Evolutionary conservation across 805 yeast genomes (phyloP), one percentile per base, ranked within the genome.

Genomic region (Starmerella cellae): DNA sequence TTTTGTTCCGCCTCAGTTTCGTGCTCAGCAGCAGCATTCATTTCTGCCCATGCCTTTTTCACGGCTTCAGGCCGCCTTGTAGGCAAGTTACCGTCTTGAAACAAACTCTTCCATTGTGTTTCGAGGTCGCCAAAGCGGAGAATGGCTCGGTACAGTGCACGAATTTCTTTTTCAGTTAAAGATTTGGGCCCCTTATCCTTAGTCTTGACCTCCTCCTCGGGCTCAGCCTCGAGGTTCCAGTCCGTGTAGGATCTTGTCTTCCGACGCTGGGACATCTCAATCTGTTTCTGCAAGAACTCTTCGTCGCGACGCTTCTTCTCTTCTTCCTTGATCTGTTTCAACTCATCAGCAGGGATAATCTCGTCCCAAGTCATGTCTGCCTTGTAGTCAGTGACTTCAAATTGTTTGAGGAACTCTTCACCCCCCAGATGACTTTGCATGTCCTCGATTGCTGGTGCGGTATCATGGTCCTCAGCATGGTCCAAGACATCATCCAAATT

Each of bases 341-440:
- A 68, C 60, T 91, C 98, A 35, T 82, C 94, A 50, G 83, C 87
- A 0, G 99, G 99, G 55, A 91, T 91, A 53, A 91, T 91, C 61
- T 91, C 99, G 65, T 91, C 97, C 99, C 99, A 91, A 50, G 85
- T 93, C 47, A 88, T 85, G 60, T 88, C 95, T 1, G 98, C 97
- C 65, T 91, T 91, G 61, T 87, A 93, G 60, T 91, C 98, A 0
- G 99, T 91, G 41, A 91, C 98, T 63, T 91, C 98, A 60, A 91
- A 91, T 63, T 91, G 99, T 57, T 77, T 84, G 64, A 91, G 70
- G 58, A 91, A 91, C 64, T 91, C 99, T 61, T 91, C 99, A 44
- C 97, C 95, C 46, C 99, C 99, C 42, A 91, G 69, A 55, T 91
- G 93, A n/a, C 95, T 82, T 43, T 48, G 50, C 46, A 45, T 44